These are phyloP conservation scores for Amylostereum areolatum DNA, from an alignment of 1,284 basidiomycete species.

Conservation along the genomic window DNA sequence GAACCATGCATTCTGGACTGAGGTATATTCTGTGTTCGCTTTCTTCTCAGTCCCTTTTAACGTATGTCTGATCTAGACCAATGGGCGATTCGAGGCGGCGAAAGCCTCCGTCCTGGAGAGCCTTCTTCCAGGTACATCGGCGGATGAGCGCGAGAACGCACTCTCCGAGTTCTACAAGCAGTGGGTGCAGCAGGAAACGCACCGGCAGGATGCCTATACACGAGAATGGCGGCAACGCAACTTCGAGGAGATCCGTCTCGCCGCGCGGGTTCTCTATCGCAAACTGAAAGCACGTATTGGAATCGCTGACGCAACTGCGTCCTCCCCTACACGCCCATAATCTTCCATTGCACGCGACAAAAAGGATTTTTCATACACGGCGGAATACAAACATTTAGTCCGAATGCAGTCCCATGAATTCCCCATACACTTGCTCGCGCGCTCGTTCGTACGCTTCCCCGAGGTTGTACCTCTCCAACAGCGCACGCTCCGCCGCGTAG, in stretches of 20 bases:
- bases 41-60: constrained; percentile 3
- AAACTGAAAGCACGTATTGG: constrained; percentile 24
- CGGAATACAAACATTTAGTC: neutral
- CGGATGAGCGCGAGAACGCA: constrained; percentile 54
- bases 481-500: constrained; percentile 53
- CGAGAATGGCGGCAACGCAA: constrained; percentile 59
- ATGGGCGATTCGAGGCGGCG: constrained; percentile 63
- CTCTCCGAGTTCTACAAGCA: constrained; percentile 64
- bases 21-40: constrained; percentile 43
- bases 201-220: constrained; percentile 51
- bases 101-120: constrained; percentile 52
- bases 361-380: no score
- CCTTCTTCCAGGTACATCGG: constrained; percentile 43
- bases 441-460: constrained; percentile 55
- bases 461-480: constrained; percentile 48
- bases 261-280: constrained; percentile 43
- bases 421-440: constrained; percentile 49
- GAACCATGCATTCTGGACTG: constrained; percentile 71
- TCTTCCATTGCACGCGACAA: no score
- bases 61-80: constrained; percentile 42
- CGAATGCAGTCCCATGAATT: constrained; percentile 16
- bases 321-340: no score
- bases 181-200: constrained; percentile 65
- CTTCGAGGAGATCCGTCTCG: constrained; percentile 45
- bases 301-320: neutral